Conservation (phyloP, 208 protist genomes). For the Trypanosoma brucei region DNA sequence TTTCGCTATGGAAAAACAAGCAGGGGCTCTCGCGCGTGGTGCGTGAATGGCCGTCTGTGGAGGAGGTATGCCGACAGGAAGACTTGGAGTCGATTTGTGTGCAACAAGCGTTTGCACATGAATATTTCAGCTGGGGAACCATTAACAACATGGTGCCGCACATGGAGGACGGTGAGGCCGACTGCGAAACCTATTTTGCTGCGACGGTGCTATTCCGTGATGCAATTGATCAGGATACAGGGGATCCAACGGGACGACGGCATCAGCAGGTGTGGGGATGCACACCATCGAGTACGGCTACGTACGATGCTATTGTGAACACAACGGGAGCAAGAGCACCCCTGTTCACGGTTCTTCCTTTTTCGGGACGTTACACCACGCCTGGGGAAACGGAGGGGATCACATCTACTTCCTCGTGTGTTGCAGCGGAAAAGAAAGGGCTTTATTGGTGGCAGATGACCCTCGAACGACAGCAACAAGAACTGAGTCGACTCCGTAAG, state of each 20-base stretch:
- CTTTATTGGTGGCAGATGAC: conserved; percentile 71
- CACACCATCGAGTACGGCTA: conserved; percentile 28
- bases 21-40: conserved; percentile 62
- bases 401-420: background rate
- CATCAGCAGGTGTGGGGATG: conserved; percentile 4
- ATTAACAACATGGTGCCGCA: background rate
- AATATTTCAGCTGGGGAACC: conserved; percentile 10
- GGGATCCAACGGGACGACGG: background rate
- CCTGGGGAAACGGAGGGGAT: no score
- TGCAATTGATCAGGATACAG: background rate
- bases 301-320: conserved; percentile 68
- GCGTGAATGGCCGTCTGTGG: conserved; percentile 20
- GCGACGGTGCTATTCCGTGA: conserved; percentile 5
- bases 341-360: conserved; percentile 10
- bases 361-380: background rate
- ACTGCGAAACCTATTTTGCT: background rate
- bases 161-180: background rate
- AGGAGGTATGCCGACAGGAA: conserved; percentile 24
- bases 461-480: conserved; percentile 40
- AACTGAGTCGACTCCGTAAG: conserved; percentile 36
- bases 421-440: background rate
- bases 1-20: conserved; percentile 45
- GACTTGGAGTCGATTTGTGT: conserved; percentile 44
- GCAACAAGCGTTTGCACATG: conserved; percentile 42
- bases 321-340: conserved; percentile 13